Evolutionary conservation across 179 eudicot species (phyloP), one percentile per base, ranked within the genome.

Genomic region (Beta lomatogona): DNA sequence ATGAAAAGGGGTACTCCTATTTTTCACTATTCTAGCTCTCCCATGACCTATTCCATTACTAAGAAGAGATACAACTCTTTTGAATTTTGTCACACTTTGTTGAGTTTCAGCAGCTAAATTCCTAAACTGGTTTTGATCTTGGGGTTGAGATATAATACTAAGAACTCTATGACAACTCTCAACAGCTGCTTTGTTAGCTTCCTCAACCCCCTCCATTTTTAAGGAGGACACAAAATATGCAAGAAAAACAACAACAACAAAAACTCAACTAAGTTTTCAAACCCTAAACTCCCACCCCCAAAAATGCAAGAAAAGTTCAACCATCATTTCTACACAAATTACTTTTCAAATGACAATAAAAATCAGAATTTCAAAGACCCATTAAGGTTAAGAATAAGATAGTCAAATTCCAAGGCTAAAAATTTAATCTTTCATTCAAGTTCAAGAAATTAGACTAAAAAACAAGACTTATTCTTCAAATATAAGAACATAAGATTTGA

Each of bases 151-250:
- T 57, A 91, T 53, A 44, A 89, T 81, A 55, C 63, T 87, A 16
- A 93, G 82, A 54, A 93, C 89, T 82, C 84, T 86, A 81, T 93
- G 89, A 64, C 93, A 91, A 82, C 89, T 90, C 80, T 89, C 90
- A 69, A 93, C 88, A 72, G 97, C 97, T 64, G 83, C 78, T 85
- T 76, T 90, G 71, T 89, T 91, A 64, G 88, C 93, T 83, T 86
- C 91, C 76, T 91, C 94, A 82, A 93, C 79, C 14, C 86, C 91
- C 70, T 93, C 93, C 97, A 92, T 91, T 76, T 54, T 68, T 25
- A 15, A 4, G 19, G 14, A 41, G 21, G 53, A 46, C 19, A 31
- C 53, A 2, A 36, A 19, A 63, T 36, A 59, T 18, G 41, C 41
- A 36, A 36, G 4, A 36, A 36, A 36, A n/a, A 82, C 44, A 8